Base-by-base conservation (phyloP, 2,329 filamentous ascomycete species). In the Trichophyton simii region DNA sequence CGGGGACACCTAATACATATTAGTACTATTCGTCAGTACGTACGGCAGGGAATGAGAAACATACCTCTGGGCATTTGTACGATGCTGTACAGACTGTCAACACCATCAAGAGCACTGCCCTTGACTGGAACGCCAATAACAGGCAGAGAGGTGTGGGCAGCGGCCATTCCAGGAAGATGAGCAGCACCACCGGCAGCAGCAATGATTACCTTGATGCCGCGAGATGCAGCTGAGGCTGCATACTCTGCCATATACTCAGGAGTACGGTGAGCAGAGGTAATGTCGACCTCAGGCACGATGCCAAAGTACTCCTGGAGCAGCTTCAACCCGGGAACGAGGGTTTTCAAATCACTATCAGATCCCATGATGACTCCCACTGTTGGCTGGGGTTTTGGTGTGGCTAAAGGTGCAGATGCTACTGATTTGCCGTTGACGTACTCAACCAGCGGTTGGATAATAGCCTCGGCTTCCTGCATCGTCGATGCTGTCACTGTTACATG, bases 401-500 rank as follows among this genome's bases (percentile, higher is more conserved):
- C 11, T n/a, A 25, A 20, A 7, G 64, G 44, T 11, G 50, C 70
- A 70, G 68, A 72, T 66, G 66, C 72, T 66, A 65, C 72, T 68
- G 65, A 67, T 18, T 87, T 83, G 18, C 97, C 92, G 44, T 75
- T 73, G 63, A 96, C 90, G 67, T 82, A 76, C 52, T 85, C 61
- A 62, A 95, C 83, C 22, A 96, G 80, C 2, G 85, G 85, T 59
- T 87, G 83, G 42, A 87, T 83, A 13, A 86, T 81, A 15, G 80
- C 78, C 70, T 88, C 83, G n/a, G 87, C 84, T 67, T 86, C 80
- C 42, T 82, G 77, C 70, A 91, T 84, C 0, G 83, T 84, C 11
- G 82, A 79, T 0, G 85, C 85, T 1, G 88, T 88, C 42, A 95
- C 77, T 0, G 91, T 97, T 67, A 99, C 84, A 73, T 99, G 94